These are phyloP conservation scores for Cryptosporidium felis DNA, from an alignment of 169 alveolate species.

Conservation along the genomic window DNA sequence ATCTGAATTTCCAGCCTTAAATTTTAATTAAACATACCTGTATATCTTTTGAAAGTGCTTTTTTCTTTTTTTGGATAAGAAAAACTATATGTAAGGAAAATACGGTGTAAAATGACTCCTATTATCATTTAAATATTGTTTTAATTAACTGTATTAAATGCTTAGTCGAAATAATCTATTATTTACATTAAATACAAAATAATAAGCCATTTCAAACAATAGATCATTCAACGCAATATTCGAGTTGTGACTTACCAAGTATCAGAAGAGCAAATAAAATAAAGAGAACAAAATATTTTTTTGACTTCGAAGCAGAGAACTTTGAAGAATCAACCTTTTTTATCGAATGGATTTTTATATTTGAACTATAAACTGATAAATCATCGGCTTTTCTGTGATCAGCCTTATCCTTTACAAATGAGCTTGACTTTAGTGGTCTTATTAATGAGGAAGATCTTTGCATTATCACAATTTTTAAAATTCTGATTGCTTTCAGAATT, in stretches of 20 bases:
- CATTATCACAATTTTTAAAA: too few species aligned
- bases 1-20: too few species aligned
- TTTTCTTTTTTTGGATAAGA: not conserved
- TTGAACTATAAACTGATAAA: conserved; percentile 32
- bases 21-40: not conserved
- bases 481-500: too few species aligned
- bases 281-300: conserved; percentile 7
- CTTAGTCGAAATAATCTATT: too few species aligned
- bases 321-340: too few species aligned
- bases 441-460: conserved; percentile 63
- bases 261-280: conserved; percentile 42
- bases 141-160: not conserved
- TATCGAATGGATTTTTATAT: too few species aligned
- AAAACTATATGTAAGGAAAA: conserved; percentile 43
- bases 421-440: conserved; percentile 23
- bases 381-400: conserved; percentile 46
- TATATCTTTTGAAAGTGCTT: not conserved
- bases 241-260: conserved; percentile 57
- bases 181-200: too few species aligned
- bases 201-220: not conserved
- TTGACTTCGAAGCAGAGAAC: not conserved
- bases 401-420: not conserved
- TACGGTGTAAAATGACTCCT: conserved; percentile 50
- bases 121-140: not conserved
- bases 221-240: not conserved